Conservation (phyloP, 495 filamentous ascomycete species). For the Trichocladium antarcticum region DNA sequence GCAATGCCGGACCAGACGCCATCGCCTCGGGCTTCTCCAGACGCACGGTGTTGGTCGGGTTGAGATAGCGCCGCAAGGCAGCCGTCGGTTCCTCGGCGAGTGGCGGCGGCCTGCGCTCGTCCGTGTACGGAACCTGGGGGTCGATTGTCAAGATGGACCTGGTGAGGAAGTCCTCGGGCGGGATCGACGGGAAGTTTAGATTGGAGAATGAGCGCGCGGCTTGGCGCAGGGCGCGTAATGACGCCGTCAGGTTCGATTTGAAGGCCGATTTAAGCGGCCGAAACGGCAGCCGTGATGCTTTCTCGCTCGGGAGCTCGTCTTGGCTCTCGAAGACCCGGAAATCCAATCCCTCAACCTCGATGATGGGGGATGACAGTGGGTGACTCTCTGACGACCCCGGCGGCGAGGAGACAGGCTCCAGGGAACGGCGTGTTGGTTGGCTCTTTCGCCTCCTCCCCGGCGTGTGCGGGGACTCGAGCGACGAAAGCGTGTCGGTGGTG, state of each 20-base stretch:
- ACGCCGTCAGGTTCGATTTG: slow-evolving; percentile 92
- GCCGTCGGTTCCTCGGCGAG: slow-evolving; percentile 67
- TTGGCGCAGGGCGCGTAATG: slow-evolving; percentile 71
- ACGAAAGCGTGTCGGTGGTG: slow-evolving; percentile 30
- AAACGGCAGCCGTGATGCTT: slow-evolving; percentile 22
- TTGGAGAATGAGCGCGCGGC: slow-evolving; percentile 75
- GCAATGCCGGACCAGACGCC: slow-evolving; percentile 19
- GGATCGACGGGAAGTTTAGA: slow-evolving; percentile 60
- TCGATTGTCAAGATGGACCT: slow-evolving; percentile 71
- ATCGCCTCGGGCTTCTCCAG: slow-evolving; percentile 44
- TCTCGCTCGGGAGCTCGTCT: slow-evolving; percentile 26
- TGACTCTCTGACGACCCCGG: slow-evolving; percentile 32
- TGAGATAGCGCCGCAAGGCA: slow-evolving; percentile 83
- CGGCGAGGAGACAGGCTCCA: slow-evolving; percentile 36
- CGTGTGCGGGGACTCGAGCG: slow-evolving; percentile 30
- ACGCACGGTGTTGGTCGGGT: slow-evolving; percentile 60
- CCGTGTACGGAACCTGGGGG: slow-evolving; percentile 62
- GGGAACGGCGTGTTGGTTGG: slow-evolving; percentile 32
- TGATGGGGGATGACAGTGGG: slow-evolving; percentile 34
- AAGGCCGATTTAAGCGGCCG: slow-evolving; percentile 48
- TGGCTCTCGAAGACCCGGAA: slow-evolving; percentile 34
- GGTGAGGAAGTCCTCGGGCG: slow-evolving; percentile 81
- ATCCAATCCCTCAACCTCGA: slow-evolving; percentile 32
- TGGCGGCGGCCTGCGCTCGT: slow-evolving; percentile 76
- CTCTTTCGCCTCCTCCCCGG: slow-evolving; percentile 26